phyloP scores from a whole-genome alignment of 352 stramenopile genomes.

The Phytophthora sp. region DNA sequence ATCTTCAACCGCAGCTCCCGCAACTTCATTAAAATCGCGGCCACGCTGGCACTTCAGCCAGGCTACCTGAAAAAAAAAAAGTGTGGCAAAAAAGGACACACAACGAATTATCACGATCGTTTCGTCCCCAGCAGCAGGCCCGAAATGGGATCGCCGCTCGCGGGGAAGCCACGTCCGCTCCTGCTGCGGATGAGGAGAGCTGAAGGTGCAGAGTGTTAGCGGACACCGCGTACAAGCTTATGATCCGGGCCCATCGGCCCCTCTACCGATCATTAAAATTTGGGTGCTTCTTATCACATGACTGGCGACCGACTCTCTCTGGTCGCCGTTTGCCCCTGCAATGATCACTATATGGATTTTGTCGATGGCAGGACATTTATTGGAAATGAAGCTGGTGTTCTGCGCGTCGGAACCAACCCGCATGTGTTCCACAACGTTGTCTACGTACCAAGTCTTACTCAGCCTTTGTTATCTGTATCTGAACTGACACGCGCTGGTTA shows the following conservation, averaged over 20 bases:
- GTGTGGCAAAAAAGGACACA: background rate
- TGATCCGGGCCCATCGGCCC: background rate
- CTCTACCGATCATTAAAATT: background rate
- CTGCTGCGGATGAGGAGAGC: background rate
- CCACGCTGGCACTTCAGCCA: background rate
- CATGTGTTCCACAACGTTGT: background rate
- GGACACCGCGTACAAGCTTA: constrained; percentile 13
- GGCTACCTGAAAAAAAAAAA: background rate
- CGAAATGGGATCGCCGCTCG: background rate
- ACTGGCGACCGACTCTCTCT: background rate
- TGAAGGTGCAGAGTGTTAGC: constrained; percentile 11
- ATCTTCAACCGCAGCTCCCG: background rate
- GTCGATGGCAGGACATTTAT: background rate
- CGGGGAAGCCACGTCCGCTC: background rate
- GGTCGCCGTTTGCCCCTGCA: background rate
- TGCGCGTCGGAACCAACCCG: background rate
- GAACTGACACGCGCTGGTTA: background rate
- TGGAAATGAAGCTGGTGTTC: background rate
- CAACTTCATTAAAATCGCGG: too few species aligned
- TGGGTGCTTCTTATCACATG: constrained; percentile 10
- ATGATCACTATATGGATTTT: background rate
- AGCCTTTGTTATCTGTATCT: constrained; percentile 4
- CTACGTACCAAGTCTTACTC: background rate
- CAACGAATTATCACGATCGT: constrained; percentile 14
- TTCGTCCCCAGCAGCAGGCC: background rate